Base-by-base conservation (phyloP, 345 rosid species). In the Eutrema heterophyllum region DNA sequence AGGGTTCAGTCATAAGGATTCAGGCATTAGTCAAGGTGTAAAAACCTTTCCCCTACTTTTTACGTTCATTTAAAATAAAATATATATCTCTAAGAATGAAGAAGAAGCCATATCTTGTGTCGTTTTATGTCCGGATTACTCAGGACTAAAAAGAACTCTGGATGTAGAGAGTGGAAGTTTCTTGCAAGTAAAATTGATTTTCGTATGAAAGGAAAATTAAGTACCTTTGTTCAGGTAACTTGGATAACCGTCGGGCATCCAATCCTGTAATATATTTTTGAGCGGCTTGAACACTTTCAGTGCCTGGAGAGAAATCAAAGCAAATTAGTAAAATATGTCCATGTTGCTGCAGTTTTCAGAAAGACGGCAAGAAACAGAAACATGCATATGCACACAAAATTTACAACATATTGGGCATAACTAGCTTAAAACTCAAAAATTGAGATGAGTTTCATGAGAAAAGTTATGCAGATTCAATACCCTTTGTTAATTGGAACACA, bases 261-360 rank as follows among this genome's bases (percentile, higher is more conserved):
- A 95, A 80, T 70, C 99, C 97, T 13, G 98, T 88, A n/a, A 95
- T 95, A 55, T 83, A 95, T 75, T 89, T 95, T 74, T 95, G 97
- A 39, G 97, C 89, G 29, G 87, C 85, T 78, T 87, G 96, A 80
- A 95, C 85, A 78, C 83, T 77, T 76, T 95, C 99, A 0, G 83
- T 16, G 40, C 96, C 97, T 95, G 86, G 67, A 21, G 71, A 21
- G 43, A 68, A 33, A 64, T 33, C 16, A 73, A 67, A 43, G 41
- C 29, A 46, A 15, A 12, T 41, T 52, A 60, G 64, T 7, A 53
- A 26, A 16, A 36, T 21, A 15, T 66, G 33, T 30, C 13, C 4
- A 6, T 50, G 54, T 14, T 43, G 48, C 16, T 13, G 16, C 8
- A 43, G 15, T 5, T 43, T 14, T 5, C 16, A 43, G 16, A 43